Evolutionary conservation across 768 basidiomycete genomes (phyloP).

Genomic region (Daedaleopsis nitida): DNA sequence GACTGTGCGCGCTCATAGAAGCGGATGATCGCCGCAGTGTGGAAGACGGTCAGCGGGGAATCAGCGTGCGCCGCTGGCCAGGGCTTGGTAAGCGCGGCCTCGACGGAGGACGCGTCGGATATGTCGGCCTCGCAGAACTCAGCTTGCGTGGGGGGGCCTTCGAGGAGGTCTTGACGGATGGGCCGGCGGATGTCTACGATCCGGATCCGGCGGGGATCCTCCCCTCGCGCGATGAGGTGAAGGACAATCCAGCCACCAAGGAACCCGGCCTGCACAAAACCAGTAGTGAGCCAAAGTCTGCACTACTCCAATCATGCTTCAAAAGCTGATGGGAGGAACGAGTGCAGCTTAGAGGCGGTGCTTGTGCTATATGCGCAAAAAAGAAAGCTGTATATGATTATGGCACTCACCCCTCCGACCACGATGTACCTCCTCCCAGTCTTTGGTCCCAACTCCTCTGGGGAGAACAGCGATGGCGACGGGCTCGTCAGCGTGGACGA

Average conservation of each 20-base stretch:
- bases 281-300: not conserved
- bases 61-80: slow-evolving; percentile 47
- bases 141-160: slow-evolving; percentile 52
- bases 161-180: slow-evolving; percentile 53
- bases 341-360: not conserved
- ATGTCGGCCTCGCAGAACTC: slow-evolving; percentile 64
- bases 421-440: slow-evolving; percentile 79
- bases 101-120: slow-evolving; percentile 51
- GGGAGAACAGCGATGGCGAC: slow-evolving; percentile 37
- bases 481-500: slow-evolving; percentile 30
- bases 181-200: slow-evolving; percentile 70
- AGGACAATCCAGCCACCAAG: slow-evolving; percentile 78
- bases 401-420: slow-evolving; percentile 68
- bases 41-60: slow-evolving; percentile 61
- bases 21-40: slow-evolving; percentile 77
- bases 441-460: slow-evolving; percentile 57
- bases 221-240: slow-evolving; percentile 68
- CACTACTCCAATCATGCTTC: not conserved
- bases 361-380: not conserved
- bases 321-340: not conserved
- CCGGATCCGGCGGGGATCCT: slow-evolving; percentile 64
- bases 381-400: no score
- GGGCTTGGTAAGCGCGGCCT: slow-evolving; percentile 61
- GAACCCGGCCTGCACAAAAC: slow-evolving; percentile 60
- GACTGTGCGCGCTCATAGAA: slow-evolving; percentile 66